phyloP scores from a whole-genome alignment of 2,329 filamentous ascomycete genomes.

The Pseudogymnoascus sp. region DNA sequence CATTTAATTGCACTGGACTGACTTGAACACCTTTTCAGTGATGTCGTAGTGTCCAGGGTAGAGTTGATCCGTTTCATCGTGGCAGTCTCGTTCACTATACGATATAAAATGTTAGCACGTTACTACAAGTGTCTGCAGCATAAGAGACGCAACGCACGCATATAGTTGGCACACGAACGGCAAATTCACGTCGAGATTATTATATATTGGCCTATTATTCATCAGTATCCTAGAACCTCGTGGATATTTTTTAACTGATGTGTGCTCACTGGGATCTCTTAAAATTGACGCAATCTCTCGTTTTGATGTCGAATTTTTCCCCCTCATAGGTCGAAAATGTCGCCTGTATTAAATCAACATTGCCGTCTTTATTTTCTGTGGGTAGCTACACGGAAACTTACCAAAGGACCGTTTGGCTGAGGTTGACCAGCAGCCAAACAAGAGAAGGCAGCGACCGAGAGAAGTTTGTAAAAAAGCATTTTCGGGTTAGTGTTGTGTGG shows the following conservation, averaged over 20 bases:
- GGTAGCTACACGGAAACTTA: background rate
- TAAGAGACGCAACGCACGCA: background rate
- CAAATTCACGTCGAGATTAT: background rate
- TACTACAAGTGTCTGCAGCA: background rate
- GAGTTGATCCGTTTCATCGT: no score
- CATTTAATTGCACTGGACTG: background rate
- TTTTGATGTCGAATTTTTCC: background rate
- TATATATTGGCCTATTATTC: background rate
- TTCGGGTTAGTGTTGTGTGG: background rate
- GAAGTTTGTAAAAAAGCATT: background rate
- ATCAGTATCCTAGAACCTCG: background rate
- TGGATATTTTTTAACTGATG: background rate
- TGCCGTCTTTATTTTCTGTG: background rate
- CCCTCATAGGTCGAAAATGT: background rate
- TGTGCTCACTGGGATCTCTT: background rate
- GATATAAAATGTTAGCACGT: background rate
- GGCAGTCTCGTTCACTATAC: background rate
- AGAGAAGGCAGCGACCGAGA: background rate
- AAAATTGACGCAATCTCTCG: background rate
- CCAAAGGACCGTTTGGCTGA: background rate
- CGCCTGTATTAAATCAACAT: background rate
- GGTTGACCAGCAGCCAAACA: background rate
- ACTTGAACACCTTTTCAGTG: background rate
- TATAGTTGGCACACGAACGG: background rate
- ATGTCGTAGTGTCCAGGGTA: background rate